Conservation (phyloP, 2,329 filamentous ascomycete genomes). For the Aureobasidium lini region DNA sequence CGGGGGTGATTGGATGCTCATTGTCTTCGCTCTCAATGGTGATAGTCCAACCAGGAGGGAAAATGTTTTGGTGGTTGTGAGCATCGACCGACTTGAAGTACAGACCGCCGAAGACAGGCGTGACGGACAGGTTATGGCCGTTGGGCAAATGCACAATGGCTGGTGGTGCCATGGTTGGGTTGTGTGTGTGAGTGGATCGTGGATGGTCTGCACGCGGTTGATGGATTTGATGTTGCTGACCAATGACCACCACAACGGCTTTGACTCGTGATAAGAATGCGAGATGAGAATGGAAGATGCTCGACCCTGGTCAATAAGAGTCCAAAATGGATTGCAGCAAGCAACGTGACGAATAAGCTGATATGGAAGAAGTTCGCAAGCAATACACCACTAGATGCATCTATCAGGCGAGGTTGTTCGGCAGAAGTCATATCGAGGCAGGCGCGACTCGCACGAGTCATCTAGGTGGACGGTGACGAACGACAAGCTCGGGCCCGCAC, state of each 20-base stretch:
- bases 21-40: conserved; percentile 66
- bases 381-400: neutral
- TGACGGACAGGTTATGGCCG: conserved; percentile 73
- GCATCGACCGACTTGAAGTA: conserved; percentile 81
- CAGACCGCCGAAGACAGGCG: conserved; percentile 82
- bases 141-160: conserved; percentile 68
- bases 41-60: conserved; percentile 84
- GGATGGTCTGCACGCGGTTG: neutral
- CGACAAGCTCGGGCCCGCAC: neutral
- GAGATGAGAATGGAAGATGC: neutral
- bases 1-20: conserved; percentile 21
- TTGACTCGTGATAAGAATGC: neutral
- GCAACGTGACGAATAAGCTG: no score
- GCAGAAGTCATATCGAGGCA: neutral
- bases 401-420: neutral
- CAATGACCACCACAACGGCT: neutral
- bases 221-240: neutral
- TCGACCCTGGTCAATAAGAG: neutral
- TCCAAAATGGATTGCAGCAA: neutral
- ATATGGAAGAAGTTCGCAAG: no score
- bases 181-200: neutral
- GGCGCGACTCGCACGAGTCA: neutral
- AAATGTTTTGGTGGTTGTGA: conserved; percentile 59
- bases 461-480: neutral
- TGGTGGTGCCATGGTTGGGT: conserved; percentile 25